phyloP scores from a whole-genome alignment of 176 grass and related monocot species.

The Urochloa ruziziensis region DNA sequence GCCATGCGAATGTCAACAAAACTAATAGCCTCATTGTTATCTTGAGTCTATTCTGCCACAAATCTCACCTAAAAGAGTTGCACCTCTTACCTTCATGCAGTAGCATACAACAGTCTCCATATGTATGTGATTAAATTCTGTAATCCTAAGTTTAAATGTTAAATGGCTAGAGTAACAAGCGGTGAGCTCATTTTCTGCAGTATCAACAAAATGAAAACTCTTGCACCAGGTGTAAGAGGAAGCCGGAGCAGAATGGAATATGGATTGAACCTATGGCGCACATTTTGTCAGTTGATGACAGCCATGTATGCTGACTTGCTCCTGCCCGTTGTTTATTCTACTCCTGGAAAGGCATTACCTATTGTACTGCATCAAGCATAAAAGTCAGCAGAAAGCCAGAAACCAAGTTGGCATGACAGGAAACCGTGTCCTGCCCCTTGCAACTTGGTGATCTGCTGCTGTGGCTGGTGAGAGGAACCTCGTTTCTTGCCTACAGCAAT shows the following conservation, averaged over 20 bases:
- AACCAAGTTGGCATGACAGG: background rate
- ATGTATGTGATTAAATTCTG: background rate
- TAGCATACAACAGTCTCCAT: background rate
- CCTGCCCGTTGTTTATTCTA: background rate
- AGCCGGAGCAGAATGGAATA: background rate
- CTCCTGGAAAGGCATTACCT: background rate
- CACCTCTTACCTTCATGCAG: background rate
- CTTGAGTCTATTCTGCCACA: background rate
- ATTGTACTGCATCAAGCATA: background rate
- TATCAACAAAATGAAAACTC: background rate
- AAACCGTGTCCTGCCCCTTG: background rate
- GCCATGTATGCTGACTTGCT: conserved; percentile 17
- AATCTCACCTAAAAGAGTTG: background rate
- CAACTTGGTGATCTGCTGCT: background rate
- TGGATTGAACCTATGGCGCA: background rate
- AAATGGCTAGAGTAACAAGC: background rate
- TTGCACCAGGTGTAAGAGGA: background rate
- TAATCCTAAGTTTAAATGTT: background rate
- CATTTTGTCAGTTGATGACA: conserved; percentile 20
- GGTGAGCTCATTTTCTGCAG: background rate
- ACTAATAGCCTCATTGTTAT: background rate
- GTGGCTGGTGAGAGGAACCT: background rate
- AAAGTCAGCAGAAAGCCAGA: background rate
- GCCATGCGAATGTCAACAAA: conserved; percentile 5
- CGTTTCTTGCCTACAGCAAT: background rate